These are phyloP conservation scores for Rhizomucor pusillus DNA, from an alignment of 371 early-diverging fungal genomes.

Conservation along the genomic window DNA sequence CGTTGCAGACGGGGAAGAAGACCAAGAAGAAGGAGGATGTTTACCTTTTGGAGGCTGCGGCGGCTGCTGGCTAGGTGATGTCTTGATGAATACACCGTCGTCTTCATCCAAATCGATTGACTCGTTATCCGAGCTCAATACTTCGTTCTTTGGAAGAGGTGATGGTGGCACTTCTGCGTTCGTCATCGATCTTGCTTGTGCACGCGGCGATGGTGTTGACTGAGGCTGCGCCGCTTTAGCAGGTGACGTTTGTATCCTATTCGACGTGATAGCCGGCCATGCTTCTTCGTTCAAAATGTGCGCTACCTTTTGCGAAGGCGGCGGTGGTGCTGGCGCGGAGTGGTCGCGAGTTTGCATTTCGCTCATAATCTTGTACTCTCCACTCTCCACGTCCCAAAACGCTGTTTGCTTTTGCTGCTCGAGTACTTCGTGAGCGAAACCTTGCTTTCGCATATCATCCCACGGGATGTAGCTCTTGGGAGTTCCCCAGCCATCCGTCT, in stretches of 20 bases:
- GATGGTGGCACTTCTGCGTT: too few relatives aligned
- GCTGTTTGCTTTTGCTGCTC: conserved; percentile 31
- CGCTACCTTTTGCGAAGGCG: not conserved
- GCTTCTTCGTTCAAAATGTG: not conserved
- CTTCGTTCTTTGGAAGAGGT: not conserved
- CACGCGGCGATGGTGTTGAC: not conserved
- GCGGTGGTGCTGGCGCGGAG: not conserved
- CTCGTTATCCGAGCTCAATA: conserved; percentile 13
- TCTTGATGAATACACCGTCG: conserved; percentile 24
- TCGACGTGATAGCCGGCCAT: not conserved
- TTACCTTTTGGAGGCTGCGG: conserved; percentile 4
- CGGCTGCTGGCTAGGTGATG: not conserved
- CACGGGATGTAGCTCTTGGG: conserved; percentile 24
- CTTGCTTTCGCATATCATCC: conserved; percentile 34
- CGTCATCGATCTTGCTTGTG: not conserved
- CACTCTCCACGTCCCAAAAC: conserved; percentile 26
- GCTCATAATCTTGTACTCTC: conserved; percentile 13
- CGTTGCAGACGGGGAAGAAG: not conserved
- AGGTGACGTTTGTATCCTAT: not conserved
- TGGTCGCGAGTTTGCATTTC: not conserved
- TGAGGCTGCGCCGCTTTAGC: not conserved
- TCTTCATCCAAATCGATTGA: conserved; percentile 20
- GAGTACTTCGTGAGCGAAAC: conserved; percentile 34
- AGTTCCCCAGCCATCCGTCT: conserved; percentile 41
- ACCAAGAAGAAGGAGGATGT: not conserved